Percentiles rank a stretch among this genome's conserved stretches.
Evolutionary conservation across 208 protist genomes (phyloP).

Genomic region (Tetramitus jugosus): DNA sequence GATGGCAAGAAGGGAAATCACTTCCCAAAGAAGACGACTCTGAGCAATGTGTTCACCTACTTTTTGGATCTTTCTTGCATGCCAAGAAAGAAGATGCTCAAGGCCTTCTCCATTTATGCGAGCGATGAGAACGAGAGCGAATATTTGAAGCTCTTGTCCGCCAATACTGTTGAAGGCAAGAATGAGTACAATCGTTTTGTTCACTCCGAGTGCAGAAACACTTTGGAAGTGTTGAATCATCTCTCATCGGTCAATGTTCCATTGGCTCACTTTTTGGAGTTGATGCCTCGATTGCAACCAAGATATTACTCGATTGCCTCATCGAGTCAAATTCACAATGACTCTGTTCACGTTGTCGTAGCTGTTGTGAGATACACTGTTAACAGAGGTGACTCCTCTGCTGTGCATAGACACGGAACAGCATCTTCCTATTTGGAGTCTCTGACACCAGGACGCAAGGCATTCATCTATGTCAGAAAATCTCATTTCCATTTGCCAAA

Average conservation of each 20-base stretch:
- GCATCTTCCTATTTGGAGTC: slow-evolving; percentile 72
- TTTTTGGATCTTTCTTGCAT: slow-evolving; percentile 69
- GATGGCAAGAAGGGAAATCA: slow-evolving; percentile 71
- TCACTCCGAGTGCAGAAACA: not conserved
- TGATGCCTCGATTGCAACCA: slow-evolving; percentile 78
- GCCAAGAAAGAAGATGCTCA: slow-evolving; percentile 74
- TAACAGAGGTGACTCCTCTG: slow-evolving; percentile 13
- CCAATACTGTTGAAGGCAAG: slow-evolving; percentile 47
- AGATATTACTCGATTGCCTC: slow-evolving; percentile 92
- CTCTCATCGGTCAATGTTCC: slow-evolving; percentile 64
- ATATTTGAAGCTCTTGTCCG: slow-evolving; percentile 56
- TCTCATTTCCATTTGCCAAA: slow-evolving; percentile 77
- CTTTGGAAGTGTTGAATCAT: slow-evolving; percentile 29
- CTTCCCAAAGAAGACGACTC: slow-evolving; percentile 46
- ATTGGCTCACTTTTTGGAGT: slow-evolving; percentile 69
- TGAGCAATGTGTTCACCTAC: slow-evolving; percentile 70
- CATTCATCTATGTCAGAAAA: slow-evolving; percentile 78
- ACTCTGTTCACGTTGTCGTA: slow-evolving; percentile 63
- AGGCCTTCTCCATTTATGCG: slow-evolving; percentile 71
- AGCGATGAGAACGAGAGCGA: slow-evolving; percentile 59
- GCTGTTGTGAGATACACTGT: slow-evolving; percentile 57
- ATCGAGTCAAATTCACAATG: slow-evolving; percentile 60
- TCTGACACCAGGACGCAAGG: slow-evolving; percentile 50
- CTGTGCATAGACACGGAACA: slow-evolving; percentile 77
- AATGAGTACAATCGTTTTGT: slow-evolving; percentile 23